These are phyloP conservation scores for Fusarium pilosicola DNA, from an alignment of 2,329 filamentous ascomycete species.

Conservation along the genomic window DNA sequence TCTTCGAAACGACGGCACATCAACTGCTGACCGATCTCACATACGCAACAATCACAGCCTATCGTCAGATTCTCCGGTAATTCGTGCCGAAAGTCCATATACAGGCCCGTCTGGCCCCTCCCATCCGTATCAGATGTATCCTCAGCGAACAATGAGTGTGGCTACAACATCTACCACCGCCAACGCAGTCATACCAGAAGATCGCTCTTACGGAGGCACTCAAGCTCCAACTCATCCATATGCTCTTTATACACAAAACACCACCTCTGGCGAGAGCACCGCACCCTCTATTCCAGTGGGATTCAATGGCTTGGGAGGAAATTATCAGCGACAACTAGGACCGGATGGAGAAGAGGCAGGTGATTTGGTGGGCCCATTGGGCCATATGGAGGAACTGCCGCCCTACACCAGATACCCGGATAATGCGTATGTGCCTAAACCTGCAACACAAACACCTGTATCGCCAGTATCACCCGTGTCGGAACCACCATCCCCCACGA, in stretches of 20 bases:
- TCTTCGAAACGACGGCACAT: conserved; percentile 60
- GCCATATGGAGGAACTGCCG: conserved; percentile 89
- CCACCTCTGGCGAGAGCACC: conserved; percentile 60
- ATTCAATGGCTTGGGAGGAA: conserved; percentile 73
- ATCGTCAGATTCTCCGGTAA: conserved; percentile 52
- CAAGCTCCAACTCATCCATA: conserved; percentile 85
- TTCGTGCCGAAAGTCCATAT: conserved; percentile 70
- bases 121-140: conserved; percentile 86
- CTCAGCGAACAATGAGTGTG: conserved; percentile 75
- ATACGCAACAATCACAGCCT: conserved; percentile 43
- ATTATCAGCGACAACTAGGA: conserved; percentile 77
- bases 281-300: conserved; percentile 71
- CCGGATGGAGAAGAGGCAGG: conserved; percentile 87
- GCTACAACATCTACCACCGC: conserved; percentile 78
- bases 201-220: conserved; percentile 64
- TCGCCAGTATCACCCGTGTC: conserved; percentile 18
- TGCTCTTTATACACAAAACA: conserved; percentile 84
- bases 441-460: conserved; percentile 11
- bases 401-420: conserved; percentile 93
- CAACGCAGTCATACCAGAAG: conserved; percentile 49
- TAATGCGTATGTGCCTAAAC: conserved; percentile 62
- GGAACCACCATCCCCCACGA: conserved; percentile 16
- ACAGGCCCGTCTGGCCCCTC: conserved; percentile 78
- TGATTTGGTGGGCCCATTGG: conserved; percentile 86
- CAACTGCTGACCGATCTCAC: conserved; percentile 26